Base-by-base conservation (phyloP, 352 stramenopile genomes). In the Phytophthora sp. region DNA sequence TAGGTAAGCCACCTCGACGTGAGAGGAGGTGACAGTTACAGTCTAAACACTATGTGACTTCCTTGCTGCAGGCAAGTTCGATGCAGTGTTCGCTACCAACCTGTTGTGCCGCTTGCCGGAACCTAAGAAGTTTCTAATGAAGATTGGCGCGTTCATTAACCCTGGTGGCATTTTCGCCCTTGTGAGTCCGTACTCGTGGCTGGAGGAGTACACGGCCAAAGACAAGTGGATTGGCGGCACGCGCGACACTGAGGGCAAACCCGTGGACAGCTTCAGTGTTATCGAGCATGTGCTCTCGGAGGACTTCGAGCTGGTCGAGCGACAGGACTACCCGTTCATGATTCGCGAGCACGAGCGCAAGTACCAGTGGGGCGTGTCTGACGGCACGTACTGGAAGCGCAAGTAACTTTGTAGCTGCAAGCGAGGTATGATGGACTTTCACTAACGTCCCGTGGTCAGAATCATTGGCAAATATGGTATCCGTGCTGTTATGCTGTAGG, bases 151-250 rank as follows among this genome's bases (percentile, higher is more conserved):
- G 6, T 88, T 99, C 52, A 80, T 99, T 15, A 93, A 95, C 35
- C 79, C 88, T 31, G 93, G 86, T 38, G 97, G 97, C 16, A 81
- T 98, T 56, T 84, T 99, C 29, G 93, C 98, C 4, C 87, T 99
- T 53, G 88, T 98, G 24, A 98, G 95, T 21, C 97, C 97, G 27
- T 99, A 98, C 77, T 98, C 92, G 52, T 99, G 96, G 96, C 75
- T 99, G 49, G 87, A 97, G 61, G 94, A 99, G 67, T 99, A 98
- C 79, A 99, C 97, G 7, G 69, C 82, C n/a, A 87, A 90, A 56
- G 79, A 93, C 31, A 85, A 96, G 53, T 97, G 90, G 90, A 91
- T 97, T 59, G 89, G 88, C 13, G 89, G 68, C 11, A 69, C 78
- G 13, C 61, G 74, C 2, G 78, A 83, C 31, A 64, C 54, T 4